These are phyloP conservation scores for Starmerella cellae DNA, from an alignment of 805 yeast species.

Conservation along the genomic window DNA sequence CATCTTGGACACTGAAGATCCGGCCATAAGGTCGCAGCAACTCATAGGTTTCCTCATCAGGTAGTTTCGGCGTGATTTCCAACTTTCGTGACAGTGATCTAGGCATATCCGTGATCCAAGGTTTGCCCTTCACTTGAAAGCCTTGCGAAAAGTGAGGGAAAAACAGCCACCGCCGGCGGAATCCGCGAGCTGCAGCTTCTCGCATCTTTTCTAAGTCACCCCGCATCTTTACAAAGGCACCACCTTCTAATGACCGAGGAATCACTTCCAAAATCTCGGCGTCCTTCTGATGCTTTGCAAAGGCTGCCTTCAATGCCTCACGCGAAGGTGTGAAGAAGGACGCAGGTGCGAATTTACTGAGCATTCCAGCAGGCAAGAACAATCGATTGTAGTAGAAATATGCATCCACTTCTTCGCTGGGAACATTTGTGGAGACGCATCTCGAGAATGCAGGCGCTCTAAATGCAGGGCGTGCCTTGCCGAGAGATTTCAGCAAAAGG, in stretches of 20 bases:
- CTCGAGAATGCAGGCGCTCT: too few relatives aligned
- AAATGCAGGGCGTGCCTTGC: too few relatives aligned
- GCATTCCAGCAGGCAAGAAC: constrained; percentile 7
- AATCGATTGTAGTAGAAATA: constrained; percentile 13
- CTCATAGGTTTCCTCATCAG: constrained; percentile 70
- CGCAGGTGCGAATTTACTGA: constrained; percentile 5
- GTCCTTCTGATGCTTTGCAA: neutral
- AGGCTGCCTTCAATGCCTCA: neutral
- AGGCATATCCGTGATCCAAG: constrained; percentile 91
- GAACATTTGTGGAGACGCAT: too few relatives aligned
- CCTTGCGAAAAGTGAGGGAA: constrained; percentile 24
- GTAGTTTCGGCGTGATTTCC: constrained; percentile 42
- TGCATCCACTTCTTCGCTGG: neutral
- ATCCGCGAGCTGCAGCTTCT: constrained; percentile 9
- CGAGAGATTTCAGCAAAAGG: too few relatives aligned
- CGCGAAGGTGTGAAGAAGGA: constrained; percentile 14
- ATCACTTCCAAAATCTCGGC: constrained; percentile 46
- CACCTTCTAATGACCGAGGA: constrained; percentile 76
- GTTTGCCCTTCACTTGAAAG: constrained; percentile 75
- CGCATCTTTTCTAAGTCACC: constrained; percentile 35
- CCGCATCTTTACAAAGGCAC: constrained; percentile 71
- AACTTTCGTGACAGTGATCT: constrained; percentile 56
- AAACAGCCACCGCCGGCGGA: constrained; percentile 9
- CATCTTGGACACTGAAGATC: constrained; percentile 35
- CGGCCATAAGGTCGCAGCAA: constrained; percentile 78